These are phyloP conservation scores for Lactifluus hygrophoroides DNA, from an alignment of 768 basidiomycete species.

Conservation along the genomic window DNA sequence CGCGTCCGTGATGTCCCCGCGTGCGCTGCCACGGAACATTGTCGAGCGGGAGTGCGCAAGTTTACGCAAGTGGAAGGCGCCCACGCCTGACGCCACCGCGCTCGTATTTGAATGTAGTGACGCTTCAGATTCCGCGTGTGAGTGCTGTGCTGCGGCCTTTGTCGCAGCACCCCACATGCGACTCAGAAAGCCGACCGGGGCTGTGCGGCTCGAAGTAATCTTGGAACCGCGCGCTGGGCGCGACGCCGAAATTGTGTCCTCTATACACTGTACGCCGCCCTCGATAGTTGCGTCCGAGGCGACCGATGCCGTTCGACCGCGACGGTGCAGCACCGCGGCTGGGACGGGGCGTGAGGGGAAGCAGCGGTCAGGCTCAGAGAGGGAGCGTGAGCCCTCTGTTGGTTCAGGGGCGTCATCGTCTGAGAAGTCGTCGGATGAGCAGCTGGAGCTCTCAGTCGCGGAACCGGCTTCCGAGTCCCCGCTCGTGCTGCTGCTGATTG, in stretches of 20 bases:
- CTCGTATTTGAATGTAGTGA: constrained; percentile 21
- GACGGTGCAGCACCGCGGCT: constrained; percentile 29
- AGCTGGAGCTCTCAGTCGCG: constrained; percentile 12
- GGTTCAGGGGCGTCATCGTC: constrained; percentile 34
- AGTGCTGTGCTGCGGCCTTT: constrained; percentile 25
- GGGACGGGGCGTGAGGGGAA: constrained; percentile 43
- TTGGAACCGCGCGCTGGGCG: constrained; percentile 18
- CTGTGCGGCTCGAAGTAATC: constrained; percentile 23
- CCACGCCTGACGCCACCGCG: constrained; percentile 23
- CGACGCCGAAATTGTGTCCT: neutral
- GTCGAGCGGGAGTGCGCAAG: constrained; percentile 39
- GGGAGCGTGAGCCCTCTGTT: neutral
- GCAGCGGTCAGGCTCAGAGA: constrained; percentile 20
- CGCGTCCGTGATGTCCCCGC: neutral
- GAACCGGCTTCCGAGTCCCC: constrained; percentile 19
- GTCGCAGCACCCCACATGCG: constrained; percentile 68
- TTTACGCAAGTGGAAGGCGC: constrained; percentile 31
- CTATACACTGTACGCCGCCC: constrained; percentile 3
- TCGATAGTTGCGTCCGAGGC: constrained; percentile 19
- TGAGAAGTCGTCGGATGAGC: constrained; percentile 26
- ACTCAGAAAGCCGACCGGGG: constrained; percentile 47
- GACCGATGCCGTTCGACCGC: constrained; percentile 12
- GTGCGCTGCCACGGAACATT: constrained; percentile 29
- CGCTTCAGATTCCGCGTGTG: constrained; percentile 12
- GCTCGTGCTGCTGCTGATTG: constrained; percentile 15